Percentiles rank a stretch among this genome's conserved stretches.
Evolutionary conservation across 805 yeast species (phyloP).

Genomic region (Candida loeiensis): DNA sequence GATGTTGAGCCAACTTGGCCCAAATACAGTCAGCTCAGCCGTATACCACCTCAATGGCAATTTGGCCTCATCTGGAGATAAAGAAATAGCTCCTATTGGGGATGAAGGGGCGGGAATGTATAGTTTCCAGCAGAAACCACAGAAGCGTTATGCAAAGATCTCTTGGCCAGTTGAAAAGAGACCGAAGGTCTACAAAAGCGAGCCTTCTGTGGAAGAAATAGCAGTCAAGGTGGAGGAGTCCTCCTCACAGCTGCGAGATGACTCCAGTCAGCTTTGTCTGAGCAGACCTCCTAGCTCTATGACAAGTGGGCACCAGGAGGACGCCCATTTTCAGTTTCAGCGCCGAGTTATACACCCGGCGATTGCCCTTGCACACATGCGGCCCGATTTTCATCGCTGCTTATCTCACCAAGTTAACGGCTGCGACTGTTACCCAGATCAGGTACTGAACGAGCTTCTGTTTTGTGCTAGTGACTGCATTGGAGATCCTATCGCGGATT

Average conservation of each 20-base stretch:
- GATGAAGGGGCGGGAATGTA: neutral
- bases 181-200: neutral
- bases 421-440: neutral
- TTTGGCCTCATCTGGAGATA: neutral
- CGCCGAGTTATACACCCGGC: neutral
- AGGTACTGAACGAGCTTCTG: neutral
- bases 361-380: neutral
- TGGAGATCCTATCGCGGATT: neutral
- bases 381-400: neutral
- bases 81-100: neutral
- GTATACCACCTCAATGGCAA: neutral
- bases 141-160: neutral
- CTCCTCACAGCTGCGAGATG: neutral
- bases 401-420: neutral
- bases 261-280: neutral
- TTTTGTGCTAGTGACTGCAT: neutral
- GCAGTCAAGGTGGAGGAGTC: neutral
- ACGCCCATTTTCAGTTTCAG: conserved; percentile 1
- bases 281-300: conserved; percentile 1
- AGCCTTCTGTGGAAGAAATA: neutral
- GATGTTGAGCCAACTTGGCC: conserved; percentile 15
- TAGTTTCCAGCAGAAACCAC: neutral
- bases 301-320: neutral
- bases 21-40: neutral
- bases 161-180: neutral